phyloP scores from a whole-genome alignment of 192 early-diverging fungal species.

The Pilobolus umbonatus region DNA sequence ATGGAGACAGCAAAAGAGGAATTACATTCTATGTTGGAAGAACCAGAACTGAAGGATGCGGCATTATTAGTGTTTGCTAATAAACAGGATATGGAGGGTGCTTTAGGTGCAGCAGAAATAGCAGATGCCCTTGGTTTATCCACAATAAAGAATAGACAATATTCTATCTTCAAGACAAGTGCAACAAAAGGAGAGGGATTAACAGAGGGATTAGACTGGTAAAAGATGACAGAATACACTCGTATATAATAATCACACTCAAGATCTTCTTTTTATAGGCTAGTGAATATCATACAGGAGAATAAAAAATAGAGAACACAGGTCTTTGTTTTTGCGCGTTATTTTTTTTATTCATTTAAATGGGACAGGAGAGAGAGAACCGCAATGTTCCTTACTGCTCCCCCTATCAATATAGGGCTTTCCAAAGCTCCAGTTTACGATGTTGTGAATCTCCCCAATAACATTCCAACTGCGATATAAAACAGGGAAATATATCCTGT shows the following conservation, averaged over 20 bases:
- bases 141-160: constrained; percentile 82
- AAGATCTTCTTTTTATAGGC: constrained; percentile 22
- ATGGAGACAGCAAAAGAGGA: constrained; percentile 86
- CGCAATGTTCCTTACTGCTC: too few species aligned
- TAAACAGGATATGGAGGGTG: constrained; percentile 96
- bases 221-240: constrained; percentile 13
- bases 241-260: not conserved
- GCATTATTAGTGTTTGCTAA: constrained; percentile 94
- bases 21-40: constrained; percentile 88
- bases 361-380: too few species aligned
- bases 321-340: not conserved
- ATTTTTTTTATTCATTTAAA: too few species aligned
- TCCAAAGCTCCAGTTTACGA: too few species aligned
- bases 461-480: too few species aligned
- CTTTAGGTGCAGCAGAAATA: constrained; percentile 86
- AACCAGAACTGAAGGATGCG: constrained; percentile 88
- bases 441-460: too few species aligned
- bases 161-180: constrained; percentile 92
- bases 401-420: too few species aligned
- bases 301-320: constrained; percentile 25
- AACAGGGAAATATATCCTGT: too few species aligned
- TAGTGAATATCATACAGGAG: constrained; percentile 44
- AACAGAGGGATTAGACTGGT: constrained; percentile 91
- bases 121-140: constrained; percentile 81
- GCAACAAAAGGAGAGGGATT: constrained; percentile 94